Evolutionary conservation across 2,329 filamentous ascomycete genomes (phyloP).

Genomic region (Emmonsia crescens): DNA sequence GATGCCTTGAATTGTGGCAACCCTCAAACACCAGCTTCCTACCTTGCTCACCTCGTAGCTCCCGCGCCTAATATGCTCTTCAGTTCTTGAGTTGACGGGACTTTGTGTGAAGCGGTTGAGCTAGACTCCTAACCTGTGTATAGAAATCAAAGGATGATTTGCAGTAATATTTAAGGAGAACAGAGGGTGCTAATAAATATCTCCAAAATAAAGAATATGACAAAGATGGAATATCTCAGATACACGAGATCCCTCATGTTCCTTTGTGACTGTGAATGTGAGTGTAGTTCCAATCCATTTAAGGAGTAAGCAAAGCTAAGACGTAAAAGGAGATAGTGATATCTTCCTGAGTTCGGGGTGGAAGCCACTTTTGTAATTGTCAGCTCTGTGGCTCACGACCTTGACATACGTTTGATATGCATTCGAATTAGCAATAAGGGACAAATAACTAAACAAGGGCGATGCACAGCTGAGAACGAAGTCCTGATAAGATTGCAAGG

Average conservation of each 20-base stretch:
- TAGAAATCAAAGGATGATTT: not conserved
- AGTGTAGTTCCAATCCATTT: no score
- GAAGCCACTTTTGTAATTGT: no score
- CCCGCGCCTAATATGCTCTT: not conserved
- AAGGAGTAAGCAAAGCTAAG: no score
- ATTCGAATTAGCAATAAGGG: no score
- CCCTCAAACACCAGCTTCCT: not conserved
- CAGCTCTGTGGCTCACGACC: no score
- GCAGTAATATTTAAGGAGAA: not conserved
- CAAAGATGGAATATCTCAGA: not conserved
- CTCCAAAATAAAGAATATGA: not conserved
- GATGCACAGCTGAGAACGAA: no score
- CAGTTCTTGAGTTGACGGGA: not conserved
- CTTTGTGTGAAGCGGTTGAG: not conserved
- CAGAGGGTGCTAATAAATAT: not conserved
- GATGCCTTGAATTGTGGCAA: not conserved
- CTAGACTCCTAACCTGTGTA: not conserved
- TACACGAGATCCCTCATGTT: not conserved
- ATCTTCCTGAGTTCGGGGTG: no score
- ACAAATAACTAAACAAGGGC: no score
- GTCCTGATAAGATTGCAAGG: no score
- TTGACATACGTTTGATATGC: no score
- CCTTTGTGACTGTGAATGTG: no score
- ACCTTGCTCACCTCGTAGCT: not conserved
- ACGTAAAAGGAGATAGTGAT: no score